Conservation (phyloP, 2,329 filamentous ascomycete genomes). For the Colletotrichum sp. region DNA sequence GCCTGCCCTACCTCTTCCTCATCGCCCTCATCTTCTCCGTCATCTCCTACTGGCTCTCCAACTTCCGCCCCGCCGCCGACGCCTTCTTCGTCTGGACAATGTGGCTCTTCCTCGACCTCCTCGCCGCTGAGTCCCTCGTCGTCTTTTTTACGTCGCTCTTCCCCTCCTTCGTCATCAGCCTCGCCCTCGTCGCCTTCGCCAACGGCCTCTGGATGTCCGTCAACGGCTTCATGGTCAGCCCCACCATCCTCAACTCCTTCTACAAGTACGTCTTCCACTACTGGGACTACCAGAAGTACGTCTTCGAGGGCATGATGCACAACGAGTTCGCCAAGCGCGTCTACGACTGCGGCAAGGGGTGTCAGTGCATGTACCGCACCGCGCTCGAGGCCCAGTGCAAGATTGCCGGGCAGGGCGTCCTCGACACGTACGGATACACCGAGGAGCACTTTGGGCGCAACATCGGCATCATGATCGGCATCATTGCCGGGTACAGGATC, state of each 20-base stretch:
- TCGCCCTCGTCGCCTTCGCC: conserved; percentile 82
- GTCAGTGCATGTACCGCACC: conserved; percentile 75
- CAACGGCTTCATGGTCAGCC: conserved; percentile 80
- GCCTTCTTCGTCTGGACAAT: conserved; percentile 81
- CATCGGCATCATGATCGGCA: conserved; percentile 79
- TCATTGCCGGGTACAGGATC: conserved; percentile 75
- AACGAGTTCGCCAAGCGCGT: conserved; percentile 76
- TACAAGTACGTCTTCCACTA: conserved; percentile 90
- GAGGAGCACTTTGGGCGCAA: conserved; percentile 69
- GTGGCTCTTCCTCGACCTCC: conserved; percentile 84
- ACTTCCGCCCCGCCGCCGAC: conserved; percentile 68
- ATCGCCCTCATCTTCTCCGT: conserved; percentile 78
- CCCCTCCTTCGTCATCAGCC: conserved; percentile 79
- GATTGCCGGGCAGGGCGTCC: conserved; percentile 73
- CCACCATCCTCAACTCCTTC: conserved; percentile 77
- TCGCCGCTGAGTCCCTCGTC: conserved; percentile 83
- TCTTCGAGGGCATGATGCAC: conserved; percentile 93
- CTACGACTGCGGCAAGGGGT: conserved; percentile 65
- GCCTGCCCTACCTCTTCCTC: conserved; percentile 80
- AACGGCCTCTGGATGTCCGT: conserved; percentile 93
- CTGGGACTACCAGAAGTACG: conserved; percentile 86
- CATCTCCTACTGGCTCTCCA: conserved; percentile 80
- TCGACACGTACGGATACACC: conserved; percentile 73
- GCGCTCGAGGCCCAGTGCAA: conserved; percentile 67
- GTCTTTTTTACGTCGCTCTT: conserved; percentile 76